phyloP scores from a whole-genome alignment of 2,329 filamentous ascomycete genomes.

The Fusarium sp. region DNA sequence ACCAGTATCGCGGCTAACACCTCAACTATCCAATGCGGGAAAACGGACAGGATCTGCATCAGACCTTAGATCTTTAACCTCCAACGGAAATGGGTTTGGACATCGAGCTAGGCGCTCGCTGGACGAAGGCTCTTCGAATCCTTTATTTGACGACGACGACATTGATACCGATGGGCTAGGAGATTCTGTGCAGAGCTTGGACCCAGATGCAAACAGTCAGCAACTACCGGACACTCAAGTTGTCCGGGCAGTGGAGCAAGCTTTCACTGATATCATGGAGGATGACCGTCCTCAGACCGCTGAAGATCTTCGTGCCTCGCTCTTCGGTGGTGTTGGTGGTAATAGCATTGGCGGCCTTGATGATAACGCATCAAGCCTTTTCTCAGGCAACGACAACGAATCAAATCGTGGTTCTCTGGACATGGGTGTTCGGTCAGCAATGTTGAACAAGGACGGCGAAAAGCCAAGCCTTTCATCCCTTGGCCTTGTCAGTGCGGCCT shows the following conservation, averaged over 20 bases:
- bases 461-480: slow-evolving; percentile 92
- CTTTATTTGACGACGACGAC: slow-evolving; percentile 86
- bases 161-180: slow-evolving; percentile 75
- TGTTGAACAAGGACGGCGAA: slow-evolving; percentile 59
- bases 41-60: slow-evolving; percentile 60
- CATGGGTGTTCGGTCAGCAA: slow-evolving; percentile 47
- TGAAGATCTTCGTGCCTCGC: slow-evolving; percentile 72
- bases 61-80: slow-evolving; percentile 56
- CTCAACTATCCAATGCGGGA: slow-evolving; percentile 48
- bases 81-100: slow-evolving; percentile 55
- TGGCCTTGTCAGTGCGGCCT: slow-evolving; percentile 87
- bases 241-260: slow-evolving; percentile 92
- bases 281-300: slow-evolving; percentile 73
- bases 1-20: slow-evolving; percentile 56
- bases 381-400: slow-evolving; percentile 65
- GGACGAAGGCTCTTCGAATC: slow-evolving; percentile 66
- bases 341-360: slow-evolving; percentile 40
- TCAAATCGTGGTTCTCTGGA: slow-evolving; percentile 74
- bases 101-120: slow-evolving; percentile 71
- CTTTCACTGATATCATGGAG: slow-evolving; percentile 91
- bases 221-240: slow-evolving; percentile 78
- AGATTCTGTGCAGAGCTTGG: slow-evolving; percentile 82
- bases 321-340: slow-evolving; percentile 62
- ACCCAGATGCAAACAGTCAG: slow-evolving; percentile 69
- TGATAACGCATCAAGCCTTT: slow-evolving; percentile 59